Percentiles rank a stretch among this genome's conserved stretches.
Conservation (phyloP, 371 early-diverging fungal genomes). For the Lichtheimia corymbifera region DNA sequence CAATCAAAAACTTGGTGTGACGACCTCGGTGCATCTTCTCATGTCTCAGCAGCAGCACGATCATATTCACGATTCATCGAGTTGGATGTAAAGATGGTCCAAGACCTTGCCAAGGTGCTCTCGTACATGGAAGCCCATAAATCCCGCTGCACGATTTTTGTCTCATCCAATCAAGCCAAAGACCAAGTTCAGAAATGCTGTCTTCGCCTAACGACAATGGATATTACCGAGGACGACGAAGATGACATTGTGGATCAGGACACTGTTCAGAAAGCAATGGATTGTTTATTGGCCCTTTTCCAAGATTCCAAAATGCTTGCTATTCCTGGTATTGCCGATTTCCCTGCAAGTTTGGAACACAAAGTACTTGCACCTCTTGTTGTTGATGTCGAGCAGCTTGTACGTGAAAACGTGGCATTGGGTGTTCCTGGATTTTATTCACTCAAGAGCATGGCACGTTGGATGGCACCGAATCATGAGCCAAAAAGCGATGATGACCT, state of each 20-base stretch:
- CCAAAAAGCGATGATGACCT: not conserved
- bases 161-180: slow-evolving; percentile 10
- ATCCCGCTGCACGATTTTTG: slow-evolving; percentile 29
- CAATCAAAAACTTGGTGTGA: not conserved
- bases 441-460: slow-evolving; percentile 21
- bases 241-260: not conserved
- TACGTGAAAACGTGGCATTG: slow-evolving; percentile 38
- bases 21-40: not conserved
- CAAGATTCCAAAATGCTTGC: slow-evolving; percentile 32
- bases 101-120: slow-evolving; percentile 4
- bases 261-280: slow-evolving; percentile 16
- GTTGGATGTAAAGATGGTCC: not conserved
- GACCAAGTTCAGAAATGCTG: not conserved
- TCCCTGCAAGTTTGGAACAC: slow-evolving; percentile 12
- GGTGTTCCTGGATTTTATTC: slow-evolving; percentile 37
- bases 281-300: slow-evolving; percentile 32
- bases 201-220: not conserved
- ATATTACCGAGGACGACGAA: not conserved
- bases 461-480: slow-evolving; percentile 19
- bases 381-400: slow-evolving; percentile 25
- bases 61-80: not conserved
- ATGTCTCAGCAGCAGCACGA: not conserved
- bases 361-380: slow-evolving; percentile 15
- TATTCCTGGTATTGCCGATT: slow-evolving; percentile 9
- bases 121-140: slow-evolving; percentile 2